Evolutionary conservation across 805 yeast species (phyloP).

Genomic region (Yarrowia sp.): DNA sequence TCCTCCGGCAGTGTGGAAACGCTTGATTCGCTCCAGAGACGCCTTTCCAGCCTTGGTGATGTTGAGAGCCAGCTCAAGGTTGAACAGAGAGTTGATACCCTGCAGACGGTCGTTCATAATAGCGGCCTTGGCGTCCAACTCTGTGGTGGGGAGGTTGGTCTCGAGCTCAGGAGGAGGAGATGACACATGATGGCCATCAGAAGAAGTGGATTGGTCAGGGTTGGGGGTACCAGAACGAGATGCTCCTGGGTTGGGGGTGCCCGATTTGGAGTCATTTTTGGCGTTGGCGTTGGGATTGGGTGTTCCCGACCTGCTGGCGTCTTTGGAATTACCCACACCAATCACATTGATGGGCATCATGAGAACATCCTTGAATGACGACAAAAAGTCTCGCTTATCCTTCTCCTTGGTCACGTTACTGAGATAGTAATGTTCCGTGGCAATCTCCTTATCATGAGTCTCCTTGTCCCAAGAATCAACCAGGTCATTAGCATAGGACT

Average conservation of each 20-base stretch:
- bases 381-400: constrained; percentile 51
- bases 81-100: constrained; percentile 70
- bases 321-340: not conserved
- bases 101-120: constrained; percentile 71
- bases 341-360: constrained; percentile 36
- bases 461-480: constrained; percentile 37
- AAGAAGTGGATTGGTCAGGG: not conserved
- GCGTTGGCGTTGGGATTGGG: not conserved
- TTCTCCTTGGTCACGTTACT: constrained; percentile 45
- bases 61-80: constrained; percentile 72
- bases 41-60: constrained; percentile 65
- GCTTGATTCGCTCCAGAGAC: constrained; percentile 56
- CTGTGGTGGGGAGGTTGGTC: constrained; percentile 46
- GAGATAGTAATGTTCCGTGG: constrained; percentile 47
- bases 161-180: constrained; percentile 27
- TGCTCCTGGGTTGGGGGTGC: not conserved
- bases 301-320: not conserved
- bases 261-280: not conserved
- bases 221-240: not conserved
- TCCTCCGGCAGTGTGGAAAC: constrained; percentile 42
- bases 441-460: constrained; percentile 46
- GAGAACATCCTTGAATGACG: constrained; percentile 50
- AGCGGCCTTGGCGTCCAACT: constrained; percentile 75
- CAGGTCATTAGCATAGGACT: constrained; percentile 31
- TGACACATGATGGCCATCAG: not conserved